Percentiles rank a stretch among this genome's conserved stretches.
phyloP scores from a whole-genome alignment of 805 yeast genomes.

The Metschnikowia continentalis region DNA sequence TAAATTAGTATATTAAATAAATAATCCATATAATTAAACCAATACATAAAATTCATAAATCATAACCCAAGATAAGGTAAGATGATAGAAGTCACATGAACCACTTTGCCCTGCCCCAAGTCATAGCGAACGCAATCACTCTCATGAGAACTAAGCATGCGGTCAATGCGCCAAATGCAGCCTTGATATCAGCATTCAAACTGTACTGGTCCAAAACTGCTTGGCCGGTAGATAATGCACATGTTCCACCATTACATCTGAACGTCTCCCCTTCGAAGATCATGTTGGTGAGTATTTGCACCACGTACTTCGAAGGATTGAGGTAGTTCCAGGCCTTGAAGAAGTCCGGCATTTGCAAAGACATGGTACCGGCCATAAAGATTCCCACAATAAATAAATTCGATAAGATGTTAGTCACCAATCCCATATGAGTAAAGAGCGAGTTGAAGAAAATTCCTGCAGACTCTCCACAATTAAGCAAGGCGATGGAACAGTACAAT shows the following conservation, averaged over 20 bases:
- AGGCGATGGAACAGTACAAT: conserved; percentile 48
- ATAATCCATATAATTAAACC: too few species aligned
- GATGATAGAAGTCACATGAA: conserved; percentile 6
- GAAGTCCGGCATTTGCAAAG: conserved; percentile 67
- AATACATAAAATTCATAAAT: too few species aligned
- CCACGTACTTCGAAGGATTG: conserved; percentile 75
- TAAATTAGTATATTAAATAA: too few species aligned
- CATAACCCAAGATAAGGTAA: too few species aligned
- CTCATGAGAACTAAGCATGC: conserved; percentile 43
- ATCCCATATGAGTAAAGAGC: conserved; percentile 67
- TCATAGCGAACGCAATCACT: conserved; percentile 25
- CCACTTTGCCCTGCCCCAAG: conserved; percentile 26
- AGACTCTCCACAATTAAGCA: conserved; percentile 76
- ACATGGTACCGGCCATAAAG: conserved; percentile 82
- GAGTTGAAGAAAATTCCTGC: conserved; percentile 79
- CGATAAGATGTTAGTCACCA: conserved; percentile 72
- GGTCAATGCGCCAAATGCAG: conserved; percentile 36
- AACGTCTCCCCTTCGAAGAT: conserved; percentile 52
- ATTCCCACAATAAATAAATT: conserved; percentile 65
- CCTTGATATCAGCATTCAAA: conserved; percentile 33
- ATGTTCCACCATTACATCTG: conserved; percentile 45
- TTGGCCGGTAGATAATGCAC: conserved; percentile 50
- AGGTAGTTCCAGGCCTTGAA: conserved; percentile 68
- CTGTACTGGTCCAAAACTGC: conserved; percentile 53
- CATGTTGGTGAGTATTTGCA: conserved; percentile 54